Conservation (phyloP, 176 grass and related monocot genomes). For the Oryza meyeriana region DNA sequence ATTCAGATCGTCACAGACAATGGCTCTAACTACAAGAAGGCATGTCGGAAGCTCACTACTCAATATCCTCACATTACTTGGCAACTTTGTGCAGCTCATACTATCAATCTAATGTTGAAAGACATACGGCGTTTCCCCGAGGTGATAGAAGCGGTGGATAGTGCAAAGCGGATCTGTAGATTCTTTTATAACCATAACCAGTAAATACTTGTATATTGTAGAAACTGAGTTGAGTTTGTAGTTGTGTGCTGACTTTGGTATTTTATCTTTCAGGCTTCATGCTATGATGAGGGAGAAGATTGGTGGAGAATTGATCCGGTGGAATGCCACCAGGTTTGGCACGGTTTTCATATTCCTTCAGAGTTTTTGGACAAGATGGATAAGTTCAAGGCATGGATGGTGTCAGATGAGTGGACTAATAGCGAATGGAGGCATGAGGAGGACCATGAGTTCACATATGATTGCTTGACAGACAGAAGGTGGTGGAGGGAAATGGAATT, state of each 20-base stretch:
- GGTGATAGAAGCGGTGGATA: not conserved
- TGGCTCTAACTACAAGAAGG: not conserved
- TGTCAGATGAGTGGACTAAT: not conserved
- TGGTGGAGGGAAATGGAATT: not conserved
- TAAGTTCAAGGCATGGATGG: not conserved
- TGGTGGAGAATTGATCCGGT: no score
- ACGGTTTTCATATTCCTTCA: not conserved
- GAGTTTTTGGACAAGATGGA: not conserved
- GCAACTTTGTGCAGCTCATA: not conserved
- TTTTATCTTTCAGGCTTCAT: not conserved
- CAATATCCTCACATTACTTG: not conserved
- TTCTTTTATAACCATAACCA: not conserved
- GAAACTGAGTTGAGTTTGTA: no score
- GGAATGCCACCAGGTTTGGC: slow-evolving; percentile 6
- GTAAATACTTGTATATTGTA: no score
- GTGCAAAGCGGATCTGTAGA: slow-evolving; percentile 7
- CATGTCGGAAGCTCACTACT: not conserved
- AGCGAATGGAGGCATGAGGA: not conserved
- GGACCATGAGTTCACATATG: not conserved
- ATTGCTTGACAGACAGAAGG: not conserved
- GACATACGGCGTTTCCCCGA: not conserved
- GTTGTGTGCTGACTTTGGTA: not conserved
- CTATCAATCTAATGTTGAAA: not conserved
- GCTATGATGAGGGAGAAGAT: not conserved
- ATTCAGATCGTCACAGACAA: slow-evolving; percentile 13